A percentile compares a stretch with the other conserved stretches of the same genome.
Evolutionary conservation across 2,329 filamentous ascomycete species (phyloP).

Genomic region (Colletotrichum sp.): DNA sequence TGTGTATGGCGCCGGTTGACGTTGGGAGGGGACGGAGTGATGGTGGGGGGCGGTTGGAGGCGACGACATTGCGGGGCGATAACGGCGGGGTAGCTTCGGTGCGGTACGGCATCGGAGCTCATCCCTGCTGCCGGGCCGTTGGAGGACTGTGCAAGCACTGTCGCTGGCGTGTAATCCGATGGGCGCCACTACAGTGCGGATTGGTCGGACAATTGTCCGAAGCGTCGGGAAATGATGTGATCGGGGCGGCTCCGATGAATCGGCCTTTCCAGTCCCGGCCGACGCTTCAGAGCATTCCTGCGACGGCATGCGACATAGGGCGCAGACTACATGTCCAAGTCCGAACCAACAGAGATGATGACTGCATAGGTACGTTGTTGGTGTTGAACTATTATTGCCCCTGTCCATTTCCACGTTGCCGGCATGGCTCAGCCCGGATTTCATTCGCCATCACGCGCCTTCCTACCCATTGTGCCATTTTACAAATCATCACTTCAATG

Average conservation of each 20-base stretch:
- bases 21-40: background rate
- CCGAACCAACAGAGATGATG: background rate
- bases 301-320: background rate
- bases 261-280: background rate
- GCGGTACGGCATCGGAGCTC: slow-evolving; percentile 4
- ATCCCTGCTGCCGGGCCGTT: slow-evolving; percentile 2
- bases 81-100: slow-evolving; percentile 17
- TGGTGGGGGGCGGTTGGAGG: background rate
- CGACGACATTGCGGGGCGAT: slow-evolving; percentile 2
- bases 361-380: background rate
- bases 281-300: background rate
- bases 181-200: background rate
- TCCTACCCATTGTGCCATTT: background rate
- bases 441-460: background rate
- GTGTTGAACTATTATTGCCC: background rate
- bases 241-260: background rate
- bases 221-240: slow-evolving; percentile 1
- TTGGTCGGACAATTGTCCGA: slow-evolving; percentile 9
- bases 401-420: background rate
- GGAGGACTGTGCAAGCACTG: background rate
- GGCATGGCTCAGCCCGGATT: background rate
- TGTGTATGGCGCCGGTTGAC: background rate
- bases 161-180: background rate
- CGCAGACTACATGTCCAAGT: background rate
- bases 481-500: background rate